These are phyloP conservation scores for Gracilaria domingensis DNA, from an alignment of 23 red algal genomes.

Conservation along the genomic window DNA sequence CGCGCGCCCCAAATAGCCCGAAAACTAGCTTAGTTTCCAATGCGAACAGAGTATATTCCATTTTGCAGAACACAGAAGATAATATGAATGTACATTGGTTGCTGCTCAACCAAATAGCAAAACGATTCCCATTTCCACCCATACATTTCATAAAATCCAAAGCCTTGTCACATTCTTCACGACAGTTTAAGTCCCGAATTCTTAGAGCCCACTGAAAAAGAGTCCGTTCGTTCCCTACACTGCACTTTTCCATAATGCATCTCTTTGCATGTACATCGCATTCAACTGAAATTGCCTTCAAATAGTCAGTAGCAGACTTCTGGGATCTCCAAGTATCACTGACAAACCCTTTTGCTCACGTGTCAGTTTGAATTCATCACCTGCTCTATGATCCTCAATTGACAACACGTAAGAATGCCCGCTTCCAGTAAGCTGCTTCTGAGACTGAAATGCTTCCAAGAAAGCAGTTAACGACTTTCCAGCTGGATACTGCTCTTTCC, in stretches of 20 bases:
- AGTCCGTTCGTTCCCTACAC: background rate
- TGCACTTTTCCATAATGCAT: constrained; percentile 12
- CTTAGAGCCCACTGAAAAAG: background rate
- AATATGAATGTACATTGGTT: background rate
- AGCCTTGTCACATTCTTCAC: background rate
- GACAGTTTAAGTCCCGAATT: background rate
- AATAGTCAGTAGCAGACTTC: background rate
- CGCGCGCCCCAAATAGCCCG: too few relatives aligned
- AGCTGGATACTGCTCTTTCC: background rate
- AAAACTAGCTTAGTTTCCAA: too few relatives aligned
- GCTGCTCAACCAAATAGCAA: background rate
- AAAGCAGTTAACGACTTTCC: background rate
- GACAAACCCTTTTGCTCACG: background rate
- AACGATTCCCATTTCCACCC: background rate
- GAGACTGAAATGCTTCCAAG: background rate
- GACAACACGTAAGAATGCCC: background rate
- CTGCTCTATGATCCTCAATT: background rate
- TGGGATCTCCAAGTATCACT: background rate
- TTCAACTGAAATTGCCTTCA: background rate
- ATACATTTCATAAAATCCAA: background rate
- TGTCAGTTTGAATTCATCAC: background rate
- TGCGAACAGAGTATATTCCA: too few relatives aligned
- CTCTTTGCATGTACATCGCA: constrained; percentile 30
- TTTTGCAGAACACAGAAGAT: too few relatives aligned
- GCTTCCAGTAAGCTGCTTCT: background rate